Base-by-base conservation (phyloP, 805 yeast species). In the Scheffersomyces spartinae region DNA sequence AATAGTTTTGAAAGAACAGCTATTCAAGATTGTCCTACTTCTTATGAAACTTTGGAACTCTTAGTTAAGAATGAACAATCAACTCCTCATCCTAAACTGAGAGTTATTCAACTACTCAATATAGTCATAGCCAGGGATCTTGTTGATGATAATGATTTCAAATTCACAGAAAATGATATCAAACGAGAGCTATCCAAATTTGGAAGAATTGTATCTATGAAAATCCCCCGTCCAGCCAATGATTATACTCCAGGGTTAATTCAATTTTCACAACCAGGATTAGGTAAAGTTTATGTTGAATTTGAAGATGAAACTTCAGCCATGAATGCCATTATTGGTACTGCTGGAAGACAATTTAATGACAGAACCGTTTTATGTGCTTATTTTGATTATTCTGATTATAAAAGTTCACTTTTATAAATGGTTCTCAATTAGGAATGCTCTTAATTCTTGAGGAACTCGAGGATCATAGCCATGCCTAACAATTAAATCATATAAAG, bases 281-380 rank as follows among this genome's bases (percentile, higher is more conserved):
- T 75, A 24, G 95, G 95, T 0, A 76, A 71, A 34, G 62, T 84
- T 0, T 84, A 63, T 45, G 70, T 81, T 13, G 71, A 76, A 45
- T 85, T 79, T 48, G 61, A 58, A 1, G 54, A 56, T 8, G 49
- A 58, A 2, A 66, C 65, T 2, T 49, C 52, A 2, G 76, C 94
- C 1, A 44, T 53, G 5, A 45, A 49, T 6, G 93, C 91, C 0
- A 45, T 68, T 17, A 54, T 71, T 49, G 65, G 60, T 7, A 38
- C 83, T 10, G 71, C 78, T 6, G 94, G 94, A 1, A 52, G 75
- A 26, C 49, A 51, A 26, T 85, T 74, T 42, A 70, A 74, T 34
- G 85, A 73, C 23, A 57, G 95, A 25, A 64, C 78, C 0, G 71
- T 85, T 0, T 34, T 86, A 10, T 72, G 81, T 30, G 64, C 79